phyloP scores from a whole-genome alignment of 2,329 filamentous ascomycete species.

The Rhynchosporium graminicola region DNA sequence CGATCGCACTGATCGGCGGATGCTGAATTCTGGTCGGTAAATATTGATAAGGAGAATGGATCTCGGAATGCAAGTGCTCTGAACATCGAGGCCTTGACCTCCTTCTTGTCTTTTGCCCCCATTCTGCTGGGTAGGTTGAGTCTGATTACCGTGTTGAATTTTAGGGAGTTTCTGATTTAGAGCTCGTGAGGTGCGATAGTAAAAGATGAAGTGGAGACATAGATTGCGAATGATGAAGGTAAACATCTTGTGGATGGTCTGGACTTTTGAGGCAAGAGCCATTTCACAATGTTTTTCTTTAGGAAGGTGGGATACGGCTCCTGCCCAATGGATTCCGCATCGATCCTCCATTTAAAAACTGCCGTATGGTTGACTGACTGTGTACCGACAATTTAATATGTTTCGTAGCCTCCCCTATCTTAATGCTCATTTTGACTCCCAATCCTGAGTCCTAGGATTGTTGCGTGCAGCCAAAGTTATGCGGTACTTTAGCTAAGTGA shows the following conservation, averaged over 20 bases:
- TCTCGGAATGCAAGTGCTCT: conserved; percentile 2
- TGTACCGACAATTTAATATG: too few relatives aligned
- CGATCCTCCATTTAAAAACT: too few relatives aligned
- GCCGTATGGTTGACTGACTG: too few relatives aligned
- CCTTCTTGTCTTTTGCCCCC: background rate
- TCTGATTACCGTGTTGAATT: background rate
- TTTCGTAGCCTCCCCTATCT: too few relatives aligned
- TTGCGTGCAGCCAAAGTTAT: too few relatives aligned
- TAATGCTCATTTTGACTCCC: too few relatives aligned
- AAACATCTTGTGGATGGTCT: background rate
- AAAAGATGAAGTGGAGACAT: background rate
- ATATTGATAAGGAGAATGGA: background rate
- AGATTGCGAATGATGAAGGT: background rate
- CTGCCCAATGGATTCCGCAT: background rate
- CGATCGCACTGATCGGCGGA: background rate
- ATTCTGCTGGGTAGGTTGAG: background rate
- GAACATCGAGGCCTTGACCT: background rate
- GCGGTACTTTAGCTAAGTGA: too few relatives aligned
- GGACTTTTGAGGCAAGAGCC: background rate
- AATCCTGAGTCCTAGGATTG: too few relatives aligned
- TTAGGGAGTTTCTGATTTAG: too few relatives aligned
- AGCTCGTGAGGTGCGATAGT: background rate
- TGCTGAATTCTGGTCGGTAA: background rate
- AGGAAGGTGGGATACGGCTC: background rate
- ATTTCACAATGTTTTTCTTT: background rate